Conservation (phyloP, 2,329 filamentous ascomycete species). For the Furcasterigmium sp. region DNA sequence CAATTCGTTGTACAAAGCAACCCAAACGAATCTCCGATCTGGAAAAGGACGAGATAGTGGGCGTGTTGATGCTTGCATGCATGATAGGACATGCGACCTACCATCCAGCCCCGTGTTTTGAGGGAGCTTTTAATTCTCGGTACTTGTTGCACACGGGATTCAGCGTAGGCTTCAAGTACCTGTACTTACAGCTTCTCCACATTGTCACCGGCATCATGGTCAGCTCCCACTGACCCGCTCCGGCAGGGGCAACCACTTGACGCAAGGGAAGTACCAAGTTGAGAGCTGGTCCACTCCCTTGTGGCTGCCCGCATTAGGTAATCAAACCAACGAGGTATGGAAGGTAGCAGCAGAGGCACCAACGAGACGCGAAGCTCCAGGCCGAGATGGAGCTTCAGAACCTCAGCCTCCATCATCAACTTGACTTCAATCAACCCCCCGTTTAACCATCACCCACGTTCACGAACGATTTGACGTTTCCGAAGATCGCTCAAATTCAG, state of each 20-base stretch:
- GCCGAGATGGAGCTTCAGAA: slow-evolving; percentile 44
- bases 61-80: slow-evolving; percentile 1
- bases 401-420: slow-evolving; percentile 69
- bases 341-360: slow-evolving; percentile 12
- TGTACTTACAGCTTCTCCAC: background rate
- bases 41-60: background rate
- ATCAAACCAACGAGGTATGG: too few relatives aligned
- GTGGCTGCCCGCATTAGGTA: background rate
- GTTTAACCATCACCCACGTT: too few relatives aligned
- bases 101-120: slow-evolving; percentile 1
- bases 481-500: background rate
- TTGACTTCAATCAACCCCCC: slow-evolving; percentile 46
- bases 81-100: slow-evolving; percentile 2
- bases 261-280: too few relatives aligned
- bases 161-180: too few relatives aligned
- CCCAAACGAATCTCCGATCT: too few relatives aligned
- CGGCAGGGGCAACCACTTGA: background rate
- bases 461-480: slow-evolving; percentile 12
- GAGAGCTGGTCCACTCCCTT: too few relatives aligned
- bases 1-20: too few relatives aligned
- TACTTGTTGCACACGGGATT: too few relatives aligned
- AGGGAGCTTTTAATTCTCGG: background rate
- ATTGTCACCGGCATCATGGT: background rate
- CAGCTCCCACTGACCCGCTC: background rate
- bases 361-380: slow-evolving; percentile 12